Evolutionary conservation across 2,329 filamentous ascomycete species (phyloP), one percentile per base, ranked within the genome.

Genomic region (Nakataea oryzae): DNA sequence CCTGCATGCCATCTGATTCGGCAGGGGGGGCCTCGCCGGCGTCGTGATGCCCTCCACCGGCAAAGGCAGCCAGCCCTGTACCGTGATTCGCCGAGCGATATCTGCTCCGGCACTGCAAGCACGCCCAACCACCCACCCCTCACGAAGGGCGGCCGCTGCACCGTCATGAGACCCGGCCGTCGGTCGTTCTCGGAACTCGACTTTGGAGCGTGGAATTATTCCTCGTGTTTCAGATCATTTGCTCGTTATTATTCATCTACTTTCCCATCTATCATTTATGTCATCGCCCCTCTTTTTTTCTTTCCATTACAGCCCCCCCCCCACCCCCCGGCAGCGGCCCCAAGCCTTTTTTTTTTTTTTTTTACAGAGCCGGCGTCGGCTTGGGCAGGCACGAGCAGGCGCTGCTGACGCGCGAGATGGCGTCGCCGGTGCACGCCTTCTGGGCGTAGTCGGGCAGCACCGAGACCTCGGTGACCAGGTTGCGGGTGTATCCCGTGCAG

Each of bases 401-500:
- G 54, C 67, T 69, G 6, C 64, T 66, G 29, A 68, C 55, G 41
- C 67, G 66, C 26, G 29, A 29, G 30, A 60, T 58, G 28, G 66
- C 66, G 55, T 62, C 66, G 5, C 62, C 65, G 14, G 68, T 65
- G 54, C 65, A 62, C 12, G 67, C 65, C 29, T 63, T 62, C 17
- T 57, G 14, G 1, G 62, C 60, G 26, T 56, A 56, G 54, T 56
- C 54, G 54, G 54, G 54, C 54, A 56, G 28, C 7, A 56, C 54
- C 26, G 26, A 14, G 11, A 56, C 59, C 26, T 56, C 54, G 12
- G 54, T 56, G 11, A 56, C 28, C 1, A 56, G 54, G 54, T 56
- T 56, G 26, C 26, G 26, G 2, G 66, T 67, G 59, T 65, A 68
- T 57, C 65, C 65, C 24, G 66, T 67, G 67, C 72, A 74, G 65